Conservation (phyloP, 2,329 filamentous ascomycete genomes). For the Chlorencoelia australis region DNA sequence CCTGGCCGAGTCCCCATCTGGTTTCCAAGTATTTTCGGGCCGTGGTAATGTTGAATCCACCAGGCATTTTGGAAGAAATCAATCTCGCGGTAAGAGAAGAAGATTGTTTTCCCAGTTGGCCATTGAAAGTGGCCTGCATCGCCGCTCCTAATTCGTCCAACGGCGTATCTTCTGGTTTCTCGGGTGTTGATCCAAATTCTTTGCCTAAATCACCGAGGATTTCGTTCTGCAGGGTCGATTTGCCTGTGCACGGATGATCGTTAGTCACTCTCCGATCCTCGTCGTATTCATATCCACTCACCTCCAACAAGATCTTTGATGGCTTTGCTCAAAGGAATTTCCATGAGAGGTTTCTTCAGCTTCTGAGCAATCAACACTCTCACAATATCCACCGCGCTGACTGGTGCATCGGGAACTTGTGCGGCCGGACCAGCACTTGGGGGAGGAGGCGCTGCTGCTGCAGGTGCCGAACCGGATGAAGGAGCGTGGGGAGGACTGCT, state of each 20-base stretch:
- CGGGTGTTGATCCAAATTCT: conserved; percentile 94
- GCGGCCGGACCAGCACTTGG: conserved; percentile 77
- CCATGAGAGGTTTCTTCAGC: conserved; percentile 83
- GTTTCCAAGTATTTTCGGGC: conserved; percentile 93
- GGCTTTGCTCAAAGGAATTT: conserved; percentile 88
- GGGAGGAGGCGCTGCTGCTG: conserved; percentile 46
- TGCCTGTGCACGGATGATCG: conserved; percentile 47
- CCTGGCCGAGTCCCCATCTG: conserved; percentile 77
- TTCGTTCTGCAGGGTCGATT: conserved; percentile 97
- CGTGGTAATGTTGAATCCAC: conserved; percentile 96
- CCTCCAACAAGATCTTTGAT: conserved; percentile 98
- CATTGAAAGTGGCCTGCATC: conserved; percentile 98
- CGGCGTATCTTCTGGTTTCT: conserved; percentile 96
- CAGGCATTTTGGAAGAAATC: conserved; percentile 98
- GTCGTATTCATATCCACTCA: conserved; percentile 35
- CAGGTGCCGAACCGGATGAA: conserved; percentile 37
- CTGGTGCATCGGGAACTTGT: conserved; percentile 74
- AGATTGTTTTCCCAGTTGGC: conserved; percentile 94
- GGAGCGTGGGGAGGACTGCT: conserved; percentile 32
- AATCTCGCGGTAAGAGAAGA: conserved; percentile 85
- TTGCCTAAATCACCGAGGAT: conserved; percentile 96
- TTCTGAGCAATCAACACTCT: conserved; percentile 89
- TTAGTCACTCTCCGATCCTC: conserved; percentile 8
- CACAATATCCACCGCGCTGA: conserved; percentile 82
- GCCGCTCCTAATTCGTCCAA: conserved; percentile 89